These are phyloP conservation scores for Hypericum perforatum DNA, from an alignment of 345 rosid species.

Conservation along the genomic window DNA sequence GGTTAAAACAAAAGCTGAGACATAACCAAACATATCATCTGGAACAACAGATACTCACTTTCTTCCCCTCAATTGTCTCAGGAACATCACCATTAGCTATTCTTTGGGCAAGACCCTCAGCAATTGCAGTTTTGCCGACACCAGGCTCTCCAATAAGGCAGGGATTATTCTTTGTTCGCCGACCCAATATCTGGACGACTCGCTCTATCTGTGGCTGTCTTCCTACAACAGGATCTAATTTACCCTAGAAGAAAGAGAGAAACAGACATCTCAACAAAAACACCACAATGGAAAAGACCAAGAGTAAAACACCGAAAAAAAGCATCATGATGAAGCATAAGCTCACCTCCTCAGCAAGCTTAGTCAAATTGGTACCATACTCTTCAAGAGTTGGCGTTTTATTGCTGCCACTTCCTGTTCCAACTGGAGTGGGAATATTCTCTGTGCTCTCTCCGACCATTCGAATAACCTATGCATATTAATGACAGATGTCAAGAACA, in stretches of 20 bases:
- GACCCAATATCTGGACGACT: conserved; percentile 90
- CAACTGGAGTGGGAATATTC: conserved; percentile 60
- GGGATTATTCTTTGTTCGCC: conserved; percentile 93
- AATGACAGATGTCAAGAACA: background rate
- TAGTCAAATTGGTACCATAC: conserved; percentile 94
- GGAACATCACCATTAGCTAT: conserved; percentile 94
- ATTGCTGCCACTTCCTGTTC: conserved; percentile 62
- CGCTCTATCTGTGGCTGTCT: conserved; percentile 95
- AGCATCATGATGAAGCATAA: background rate
- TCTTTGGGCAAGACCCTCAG: conserved; percentile 97
- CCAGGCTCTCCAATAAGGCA: conserved; percentile 99
- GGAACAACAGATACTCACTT: conserved; percentile 31
- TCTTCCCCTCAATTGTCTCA: conserved; percentile 93
- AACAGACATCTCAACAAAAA: background rate
- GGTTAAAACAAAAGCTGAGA: no score
- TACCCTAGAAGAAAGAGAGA: conserved; percentile 47
- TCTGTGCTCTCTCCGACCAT: conserved; percentile 97
- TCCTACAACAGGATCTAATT: conserved; percentile 97
- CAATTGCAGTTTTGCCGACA: conserved; percentile 99
- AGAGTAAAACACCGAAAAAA: conserved; percentile 16
- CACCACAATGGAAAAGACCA: conserved; percentile 13
- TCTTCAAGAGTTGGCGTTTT: conserved; percentile 99
- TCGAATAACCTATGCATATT: conserved; percentile 59
- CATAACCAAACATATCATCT: background rate
- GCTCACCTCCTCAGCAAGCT: conserved; percentile 92